Conservation (phyloP, 192 early-diverging fungal species). For the Coemansia guatemalensis region DNA sequence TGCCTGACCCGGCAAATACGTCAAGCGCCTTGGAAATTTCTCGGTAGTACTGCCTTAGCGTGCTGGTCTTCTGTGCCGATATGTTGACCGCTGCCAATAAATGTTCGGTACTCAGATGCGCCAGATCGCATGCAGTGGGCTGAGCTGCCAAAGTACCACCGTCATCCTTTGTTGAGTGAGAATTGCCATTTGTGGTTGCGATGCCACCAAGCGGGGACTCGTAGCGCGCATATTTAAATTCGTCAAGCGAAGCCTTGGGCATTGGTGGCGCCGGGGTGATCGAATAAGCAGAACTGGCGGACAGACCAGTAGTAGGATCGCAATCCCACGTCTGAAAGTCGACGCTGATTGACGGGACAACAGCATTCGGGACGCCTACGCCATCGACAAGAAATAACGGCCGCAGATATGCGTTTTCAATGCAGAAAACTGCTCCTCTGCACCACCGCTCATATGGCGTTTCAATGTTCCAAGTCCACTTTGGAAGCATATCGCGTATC, state of each 20-base stretch:
- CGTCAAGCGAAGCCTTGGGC: not conserved
- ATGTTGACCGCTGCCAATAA: slow-evolving; percentile 9
- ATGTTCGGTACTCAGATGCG: not conserved
- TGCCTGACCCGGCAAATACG: not conserved
- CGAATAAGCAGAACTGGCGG: not conserved
- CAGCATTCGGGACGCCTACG: slow-evolving; percentile 14
- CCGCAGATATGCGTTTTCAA: slow-evolving; percentile 26
- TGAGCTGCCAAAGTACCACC: not conserved
- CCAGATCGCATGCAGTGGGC: not conserved
- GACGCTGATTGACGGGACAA: slow-evolving; percentile 3
- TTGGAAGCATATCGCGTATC: not conserved
- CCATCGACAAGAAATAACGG: slow-evolving; percentile 25
- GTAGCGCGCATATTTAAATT: not conserved
- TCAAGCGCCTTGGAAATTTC: slow-evolving; percentile 9
- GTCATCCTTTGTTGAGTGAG: not conserved
- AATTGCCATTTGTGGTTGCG: not conserved
- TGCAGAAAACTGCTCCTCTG: not conserved
- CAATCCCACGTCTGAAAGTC: not conserved
- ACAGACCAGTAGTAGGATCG: not conserved
- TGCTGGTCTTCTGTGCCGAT: not conserved
- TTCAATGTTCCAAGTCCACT: not conserved
- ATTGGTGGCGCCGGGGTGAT: not conserved
- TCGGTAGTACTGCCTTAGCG: slow-evolving; percentile 7
- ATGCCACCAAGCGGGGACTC: slow-evolving; percentile 20
- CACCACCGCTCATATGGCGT: slow-evolving; percentile 7